Evolutionary conservation across 495 filamentous ascomycete species (phyloP), one percentile per base, ranked within the genome.

Genomic region (Penicillium malachiteum): DNA sequence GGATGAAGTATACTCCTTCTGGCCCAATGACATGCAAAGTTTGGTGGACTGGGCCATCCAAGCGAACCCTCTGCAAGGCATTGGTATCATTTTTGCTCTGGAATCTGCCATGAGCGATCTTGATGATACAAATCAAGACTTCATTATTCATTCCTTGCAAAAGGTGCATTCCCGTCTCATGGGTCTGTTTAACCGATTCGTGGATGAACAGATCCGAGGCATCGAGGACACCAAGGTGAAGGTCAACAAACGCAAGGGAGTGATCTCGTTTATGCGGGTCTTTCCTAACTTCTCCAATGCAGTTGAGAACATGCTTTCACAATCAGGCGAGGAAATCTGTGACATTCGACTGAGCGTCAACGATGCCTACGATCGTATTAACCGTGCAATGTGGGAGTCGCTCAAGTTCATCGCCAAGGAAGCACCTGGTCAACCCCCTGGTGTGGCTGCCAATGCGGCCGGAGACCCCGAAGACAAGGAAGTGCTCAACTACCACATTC

Each of bases 191-290:
- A 83, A 83, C 39, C 90, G 89, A 48, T 96, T 97, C 59, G 84
- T 96, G 26, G 94, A 97, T 66, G 90, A 96, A 56, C 93, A 97
- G 63, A 87, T 97, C 41, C 88, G 89, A 26, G 92, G 91, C 30
- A 96, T 97, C 57, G 93, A 97, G 71, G 93, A 97, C 52, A 97
- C 92, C n/a, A 97, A 96, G 71, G 93, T 97, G 62, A 96, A 96
- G 72, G 89, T 96, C 72, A 97, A 96, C 77, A 97, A 97, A 78
- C 86, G 93, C 55, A 96, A 95, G 72, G 93, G 93, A 12, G 90
- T 97, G 57, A 96, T 96, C 62, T 85, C 83, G 8, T 97, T 97
- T 70, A 91, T 97, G 74, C 86, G 90, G 45, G 87, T 91, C 38
- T 97, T 97, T 77, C 93, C 93, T 0, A 79, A 88, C 57, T 96